Evolutionary conservation across 1,139 yeast genomes (phyloP), one percentile per base, ranked within the genome.

Genomic region (Protomyces inundatus): DNA sequence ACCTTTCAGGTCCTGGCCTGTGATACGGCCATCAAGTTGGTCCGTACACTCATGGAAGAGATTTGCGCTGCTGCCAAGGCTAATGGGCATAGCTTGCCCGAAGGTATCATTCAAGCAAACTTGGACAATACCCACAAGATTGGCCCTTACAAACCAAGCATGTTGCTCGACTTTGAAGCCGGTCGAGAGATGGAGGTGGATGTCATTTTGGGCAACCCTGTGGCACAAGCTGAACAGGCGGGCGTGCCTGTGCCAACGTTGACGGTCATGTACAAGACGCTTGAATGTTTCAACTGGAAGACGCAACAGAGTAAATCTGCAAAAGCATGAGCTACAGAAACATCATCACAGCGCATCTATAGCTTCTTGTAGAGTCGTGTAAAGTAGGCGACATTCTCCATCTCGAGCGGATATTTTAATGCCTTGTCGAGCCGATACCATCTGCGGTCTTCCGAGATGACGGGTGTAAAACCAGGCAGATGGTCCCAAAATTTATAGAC

Each of bases 141-240:
- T 65, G 88, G 84, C 68, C 85, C 84, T 76, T 86, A 85, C 72
- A 75, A 81, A 45, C 91, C 91, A 0, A 85, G 89, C 32, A 87
- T 87, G 91, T 79, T 83, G 69, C 83, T 87, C 9, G 95, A 87
- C 73, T 78, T 81, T 40, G 80, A 86, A 66, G 86, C 86, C 74
- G 83, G 83, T 30, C 86, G 86, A 70, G 83, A 84, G 66, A 80
- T 86, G 70, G 95, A 88, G 73, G 75, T 84, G 58, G 90, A 86
- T 70, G 83, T 82, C 34, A 85, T 88, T 66, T 75, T 87, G 64
- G 93, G 93, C 1, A 86, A 84, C 71, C 88, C 91, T 0, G 73
- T 88, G 67, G 78, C 79, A 52, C 76, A 83, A 57, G 91, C 89
- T 1, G 72, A 76, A 55, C 77, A 77, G 66, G 80, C 83, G 66